Evolutionary conservation across 2,329 filamentous ascomycete species (phyloP).

Genomic region (Monilinia vaccinii-corymbosi): DNA sequence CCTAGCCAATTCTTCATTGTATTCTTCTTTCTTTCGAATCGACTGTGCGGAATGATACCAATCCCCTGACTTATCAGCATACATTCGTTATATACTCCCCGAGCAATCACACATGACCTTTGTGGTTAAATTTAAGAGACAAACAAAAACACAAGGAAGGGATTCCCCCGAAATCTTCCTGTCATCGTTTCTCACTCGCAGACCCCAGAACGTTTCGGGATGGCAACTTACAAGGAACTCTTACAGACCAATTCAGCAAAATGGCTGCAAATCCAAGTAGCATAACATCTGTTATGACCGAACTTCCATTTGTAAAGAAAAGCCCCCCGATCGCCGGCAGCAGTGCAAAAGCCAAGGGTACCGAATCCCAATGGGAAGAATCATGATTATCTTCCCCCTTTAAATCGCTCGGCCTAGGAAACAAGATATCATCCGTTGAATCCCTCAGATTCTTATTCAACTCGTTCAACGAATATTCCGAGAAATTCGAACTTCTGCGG

Average conservation of each 20-base stretch:
- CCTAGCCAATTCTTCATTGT: conserved; percentile 25
- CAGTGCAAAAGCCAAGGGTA: conserved; percentile 76
- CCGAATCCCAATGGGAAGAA: conserved; percentile 63
- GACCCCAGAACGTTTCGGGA: not conserved
- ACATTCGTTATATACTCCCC: not conserved
- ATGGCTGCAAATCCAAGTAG: conserved; percentile 71
- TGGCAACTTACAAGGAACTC: conserved; percentile 56
- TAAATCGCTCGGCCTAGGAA: conserved; percentile 40
- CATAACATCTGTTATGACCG: conserved; percentile 76
- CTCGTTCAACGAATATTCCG: conserved; percentile 63
- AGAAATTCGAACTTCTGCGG: conserved; percentile 69
- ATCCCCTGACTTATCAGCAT: conserved; percentile 38
- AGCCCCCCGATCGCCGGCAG: conserved; percentile 79
- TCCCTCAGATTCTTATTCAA: conserved; percentile 53
- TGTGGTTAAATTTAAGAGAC: not conserved
- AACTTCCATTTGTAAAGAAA: conserved; percentile 75
- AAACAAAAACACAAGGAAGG: not conserved
- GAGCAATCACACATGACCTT: not conserved
- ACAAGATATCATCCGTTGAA: conserved; percentile 62
- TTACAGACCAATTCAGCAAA: conserved; percentile 87
- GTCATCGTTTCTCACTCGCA: not conserved
- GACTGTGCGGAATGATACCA: conserved; percentile 68
- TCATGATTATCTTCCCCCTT: conserved; percentile 37
- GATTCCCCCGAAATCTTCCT: not conserved
- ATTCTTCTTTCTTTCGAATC: conserved; percentile 45